Base-by-base conservation (phyloP, 768 basidiomycete genomes). In the Zangia roseola region DNA sequence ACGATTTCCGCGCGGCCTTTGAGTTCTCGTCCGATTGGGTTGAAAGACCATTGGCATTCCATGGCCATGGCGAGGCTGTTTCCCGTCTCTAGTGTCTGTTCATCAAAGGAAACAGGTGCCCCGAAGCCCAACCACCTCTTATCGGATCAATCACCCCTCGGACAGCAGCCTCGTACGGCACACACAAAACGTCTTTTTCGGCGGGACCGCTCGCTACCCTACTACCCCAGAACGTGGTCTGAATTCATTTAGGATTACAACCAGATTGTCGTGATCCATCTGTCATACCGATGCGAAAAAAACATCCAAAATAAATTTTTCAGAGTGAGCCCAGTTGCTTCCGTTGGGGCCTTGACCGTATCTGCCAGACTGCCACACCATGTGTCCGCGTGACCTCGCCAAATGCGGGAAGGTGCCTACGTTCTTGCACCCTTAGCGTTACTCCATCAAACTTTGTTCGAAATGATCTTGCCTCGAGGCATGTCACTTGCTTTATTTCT, bases 161-260 rank as follows among this genome's bases (percentile, higher is more conserved):
- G 44, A 38, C 13, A 13, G 43, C 23, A 12, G 23, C 26, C 26
- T 28, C 26, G 24, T 23, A 7, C 20, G 10, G 19, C 21, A 21
- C n/a, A 19, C 36, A 39, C 37, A 12, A 31, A 43, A 21, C 31
- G 12, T 36, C 30, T 45, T 31, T 31, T 44, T 41, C 36, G 24
- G 42, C 59, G 62, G 62, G 37, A 23, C 62, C 55, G 64, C 41
- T 45, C 49, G 42, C 8, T 50, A 64, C 64, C 64, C 64, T 54
- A 44, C 8, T 50, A 64, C 64, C 64, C 64, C 56, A 44, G 49
- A 67, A 65, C 64, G 64, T 65, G 64, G 51, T n/a, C 40, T 17
- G 12, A 39, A 39, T 38, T 25, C 34, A 35, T 44, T 4, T 24
- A 24, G 5, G 40, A 16, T n/a, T 9, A 14, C 35, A 25, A 35